phyloP scores from a whole-genome alignment of 495 filamentous ascomycete species.

The Thermochaetoides thermophila region DNA sequence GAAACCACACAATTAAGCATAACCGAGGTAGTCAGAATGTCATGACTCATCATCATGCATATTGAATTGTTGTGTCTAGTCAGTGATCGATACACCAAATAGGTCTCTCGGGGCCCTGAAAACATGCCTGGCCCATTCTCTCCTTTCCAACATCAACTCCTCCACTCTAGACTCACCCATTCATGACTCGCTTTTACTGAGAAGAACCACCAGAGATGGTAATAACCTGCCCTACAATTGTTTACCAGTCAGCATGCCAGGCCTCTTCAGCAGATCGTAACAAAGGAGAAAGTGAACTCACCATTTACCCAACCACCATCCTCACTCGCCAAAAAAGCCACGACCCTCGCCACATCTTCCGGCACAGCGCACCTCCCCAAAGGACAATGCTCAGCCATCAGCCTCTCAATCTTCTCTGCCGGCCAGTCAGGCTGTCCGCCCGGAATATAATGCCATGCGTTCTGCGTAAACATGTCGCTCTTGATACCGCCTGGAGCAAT shows the following conservation, averaged over 20 bases:
- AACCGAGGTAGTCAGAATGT: too few relatives aligned
- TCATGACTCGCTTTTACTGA: conserved; percentile 16
- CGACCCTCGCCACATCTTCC: conserved; percentile 42
- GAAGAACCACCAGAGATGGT: conserved; percentile 24
- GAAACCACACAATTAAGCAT: too few relatives aligned
- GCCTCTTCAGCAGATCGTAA: not conserved
- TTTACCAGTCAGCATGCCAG: conserved; percentile 2
- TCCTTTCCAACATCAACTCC: too few relatives aligned
- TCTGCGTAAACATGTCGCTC: conserved; percentile 61
- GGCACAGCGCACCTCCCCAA: conserved; percentile 32
- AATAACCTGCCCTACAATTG: conserved; percentile 17
- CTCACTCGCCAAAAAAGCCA: conserved; percentile 39
- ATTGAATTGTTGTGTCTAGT: too few relatives aligned
- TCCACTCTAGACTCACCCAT: too few relatives aligned
- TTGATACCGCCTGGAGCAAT: conserved; percentile 67
- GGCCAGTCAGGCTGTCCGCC: conserved; percentile 19
- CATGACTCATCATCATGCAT: too few relatives aligned
- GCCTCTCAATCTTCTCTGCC: conserved; percentile 19
- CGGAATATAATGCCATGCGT: conserved; percentile 50
- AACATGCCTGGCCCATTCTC: too few relatives aligned
- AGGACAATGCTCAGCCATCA: conserved; percentile 23
- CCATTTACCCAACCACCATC: conserved; percentile 49
- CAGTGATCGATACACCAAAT: too few relatives aligned
- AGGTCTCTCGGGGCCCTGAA: too few relatives aligned
- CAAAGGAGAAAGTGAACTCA: conserved; percentile 16